Percentiles rank a stretch among this genome's conserved stretches.
Conservation (phyloP, 768 basidiomycete genomes). For the Wakefieldia striispora region DNA sequence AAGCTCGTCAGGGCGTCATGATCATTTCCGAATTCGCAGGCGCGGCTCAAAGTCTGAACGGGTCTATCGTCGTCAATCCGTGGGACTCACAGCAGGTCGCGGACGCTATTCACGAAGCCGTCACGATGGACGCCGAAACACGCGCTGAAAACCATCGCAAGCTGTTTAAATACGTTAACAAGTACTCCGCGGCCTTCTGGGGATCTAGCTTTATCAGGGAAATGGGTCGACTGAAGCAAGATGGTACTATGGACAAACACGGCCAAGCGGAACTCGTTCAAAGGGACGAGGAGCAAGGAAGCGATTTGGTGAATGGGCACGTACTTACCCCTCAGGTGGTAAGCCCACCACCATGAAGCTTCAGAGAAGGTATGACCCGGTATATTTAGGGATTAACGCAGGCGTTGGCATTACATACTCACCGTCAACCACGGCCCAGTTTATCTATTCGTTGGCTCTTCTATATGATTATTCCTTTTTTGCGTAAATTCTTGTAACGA, state of each 20-base stretch:
- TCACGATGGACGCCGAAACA: slow-evolving; percentile 79
- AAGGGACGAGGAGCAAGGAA: slow-evolving; percentile 37
- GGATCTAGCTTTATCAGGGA: slow-evolving; percentile 87
- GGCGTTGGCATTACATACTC: slow-evolving; percentile 24
- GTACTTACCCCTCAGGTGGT: slow-evolving; percentile 35
- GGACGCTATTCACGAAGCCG: slow-evolving; percentile 93
- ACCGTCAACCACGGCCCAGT: slow-evolving; percentile 16
- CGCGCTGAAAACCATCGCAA: slow-evolving; percentile 94
- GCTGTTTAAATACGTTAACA: slow-evolving; percentile 94
- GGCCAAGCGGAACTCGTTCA: slow-evolving; percentile 35
- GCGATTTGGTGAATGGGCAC: slow-evolving; percentile 38
- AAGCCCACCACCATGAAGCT: slow-evolving; percentile 33
- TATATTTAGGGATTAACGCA: slow-evolving; percentile 27
- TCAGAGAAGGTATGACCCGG: slow-evolving; percentile 31
- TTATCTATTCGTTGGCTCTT: slow-evolving; percentile 35
- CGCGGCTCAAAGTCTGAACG: slow-evolving; percentile 93
- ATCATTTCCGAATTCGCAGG: slow-evolving; percentile 99
- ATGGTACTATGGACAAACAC: slow-evolving; percentile 30
- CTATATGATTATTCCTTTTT: slow-evolving; percentile 40
- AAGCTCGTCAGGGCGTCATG: slow-evolving; percentile 91
- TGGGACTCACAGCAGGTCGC: slow-evolving; percentile 99
- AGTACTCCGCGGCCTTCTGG: slow-evolving; percentile 93
- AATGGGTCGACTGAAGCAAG: slow-evolving; percentile 61
- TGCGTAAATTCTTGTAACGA: slow-evolving; percentile 26
- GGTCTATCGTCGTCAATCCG: slow-evolving; percentile 95